Conservation (phyloP, 140 eudicot genomes). For the Oenanthe javanica region DNA sequence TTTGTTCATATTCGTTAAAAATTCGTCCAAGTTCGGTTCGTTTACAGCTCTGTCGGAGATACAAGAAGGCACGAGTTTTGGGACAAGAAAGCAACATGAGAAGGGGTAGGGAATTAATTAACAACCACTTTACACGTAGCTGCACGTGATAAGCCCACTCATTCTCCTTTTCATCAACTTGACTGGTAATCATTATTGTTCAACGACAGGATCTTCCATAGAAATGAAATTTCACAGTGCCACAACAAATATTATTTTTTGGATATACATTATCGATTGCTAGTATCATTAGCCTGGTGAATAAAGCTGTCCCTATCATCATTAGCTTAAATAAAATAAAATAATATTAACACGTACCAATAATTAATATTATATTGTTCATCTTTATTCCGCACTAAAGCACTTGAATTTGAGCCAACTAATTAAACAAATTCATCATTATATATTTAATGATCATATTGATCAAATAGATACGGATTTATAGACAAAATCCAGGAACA, state of each 20-base stretch:
- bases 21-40: too few species aligned
- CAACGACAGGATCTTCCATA: conserved; percentile 18
- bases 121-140: conserved; percentile 37
- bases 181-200: conserved; percentile 29
- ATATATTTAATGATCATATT: too few species aligned
- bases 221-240: background rate
- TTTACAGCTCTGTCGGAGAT: background rate
- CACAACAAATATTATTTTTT: conserved; percentile 21
- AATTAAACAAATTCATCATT: background rate
- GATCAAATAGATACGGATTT: background rate
- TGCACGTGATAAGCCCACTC: conserved; percentile 36
- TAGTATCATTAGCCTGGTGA: conserved; percentile 3
- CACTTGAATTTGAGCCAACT: background rate
- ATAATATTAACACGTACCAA: background rate
- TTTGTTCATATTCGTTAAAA: too few species aligned
- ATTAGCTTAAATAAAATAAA: background rate
- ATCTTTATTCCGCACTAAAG: background rate
- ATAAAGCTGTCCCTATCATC: background rate
- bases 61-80: conserved; percentile 34
- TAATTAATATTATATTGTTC: background rate
- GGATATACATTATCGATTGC: background rate
- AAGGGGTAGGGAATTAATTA: conserved; percentile 11
- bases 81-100: conserved; percentile 7
- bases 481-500: conserved; percentile 17
- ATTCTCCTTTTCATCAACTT: conserved; percentile 8